Evolutionary conservation across 1,139 yeast species (phyloP).

Genomic region (Wickerhamiella pararugosa): DNA sequence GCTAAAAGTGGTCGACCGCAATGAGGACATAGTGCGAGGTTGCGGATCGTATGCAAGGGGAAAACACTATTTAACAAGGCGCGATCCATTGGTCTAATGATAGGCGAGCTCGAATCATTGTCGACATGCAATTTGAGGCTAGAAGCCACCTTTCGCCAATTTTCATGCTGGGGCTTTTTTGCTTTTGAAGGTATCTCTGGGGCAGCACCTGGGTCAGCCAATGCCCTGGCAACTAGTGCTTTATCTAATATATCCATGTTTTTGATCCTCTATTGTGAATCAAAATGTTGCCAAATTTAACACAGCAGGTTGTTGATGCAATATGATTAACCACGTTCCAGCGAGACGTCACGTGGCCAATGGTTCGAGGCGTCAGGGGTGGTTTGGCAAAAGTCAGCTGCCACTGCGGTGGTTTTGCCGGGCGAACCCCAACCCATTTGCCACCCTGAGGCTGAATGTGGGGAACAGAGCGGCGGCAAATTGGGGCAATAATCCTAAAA

Average conservation of each 20-base stretch:
- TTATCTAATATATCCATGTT: slow-evolving; percentile 4
- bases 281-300: no score
- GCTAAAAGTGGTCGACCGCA: slow-evolving; percentile 22
- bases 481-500: no score
- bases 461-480: no score
- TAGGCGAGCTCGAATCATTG: slow-evolving; percentile 18
- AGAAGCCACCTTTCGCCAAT: slow-evolving; percentile 20
- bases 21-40: slow-evolving; percentile 20
- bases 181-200: not conserved
- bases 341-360: no score
- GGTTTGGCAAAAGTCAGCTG: no score
- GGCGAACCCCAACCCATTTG: no score
- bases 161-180: not conserved
- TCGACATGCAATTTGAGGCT: slow-evolving; percentile 20
- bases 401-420: no score
- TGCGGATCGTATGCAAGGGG: slow-evolving; percentile 19
- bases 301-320: no score
- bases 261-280: no score
- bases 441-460: no score
- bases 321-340: no score
- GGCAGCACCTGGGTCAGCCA: not conserved
- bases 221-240: slow-evolving; percentile 1
- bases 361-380: no score
- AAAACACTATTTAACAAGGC: slow-evolving; percentile 18
- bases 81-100: slow-evolving; percentile 17